These are phyloP conservation scores for Penstemon newberryi DNA, from an alignment of 257 asterid species.

Conservation along the genomic window DNA sequence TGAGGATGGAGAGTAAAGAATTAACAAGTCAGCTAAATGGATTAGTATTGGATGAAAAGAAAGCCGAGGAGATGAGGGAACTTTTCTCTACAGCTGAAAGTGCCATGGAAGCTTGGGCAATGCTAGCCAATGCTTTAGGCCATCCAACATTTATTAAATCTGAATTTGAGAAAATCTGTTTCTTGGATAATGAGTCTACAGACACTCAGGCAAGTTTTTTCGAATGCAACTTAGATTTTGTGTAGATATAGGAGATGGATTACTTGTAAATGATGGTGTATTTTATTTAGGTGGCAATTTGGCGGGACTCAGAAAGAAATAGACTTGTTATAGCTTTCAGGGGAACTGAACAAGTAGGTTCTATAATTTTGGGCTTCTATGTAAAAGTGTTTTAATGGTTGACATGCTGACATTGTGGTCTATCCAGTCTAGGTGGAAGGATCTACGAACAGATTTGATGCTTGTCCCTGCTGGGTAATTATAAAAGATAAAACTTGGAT, in stretches of 20 bases:
- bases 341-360: constrained; percentile 97
- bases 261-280: not conserved
- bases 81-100: constrained; percentile 95
- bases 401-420: constrained; percentile 31
- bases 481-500: not conserved
- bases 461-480: constrained; percentile 95
- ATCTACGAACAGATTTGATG: constrained; percentile 85
- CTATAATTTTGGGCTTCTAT: constrained; percentile 4
- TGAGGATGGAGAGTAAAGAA: constrained; percentile 29
- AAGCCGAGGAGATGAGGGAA: constrained; percentile 93
- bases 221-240: not conserved
- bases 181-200: constrained; percentile 80
- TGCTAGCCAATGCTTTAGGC: constrained; percentile 92
- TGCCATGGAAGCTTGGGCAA: constrained; percentile 99
- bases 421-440: constrained; percentile 89
- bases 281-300: constrained; percentile 75
- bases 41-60: constrained; percentile 63
- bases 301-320: constrained; percentile 78
- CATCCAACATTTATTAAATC: constrained; percentile 94
- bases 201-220: constrained; percentile 82
- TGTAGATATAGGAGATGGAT: not conserved
- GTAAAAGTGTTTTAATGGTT: constrained; percentile 9
- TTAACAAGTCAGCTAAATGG: constrained; percentile 35
- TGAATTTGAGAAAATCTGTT: constrained; percentile 89
- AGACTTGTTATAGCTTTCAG: constrained; percentile 96